Conservation (phyloP, 805 yeast species). For the Tetrapisispora phaffii region DNA sequence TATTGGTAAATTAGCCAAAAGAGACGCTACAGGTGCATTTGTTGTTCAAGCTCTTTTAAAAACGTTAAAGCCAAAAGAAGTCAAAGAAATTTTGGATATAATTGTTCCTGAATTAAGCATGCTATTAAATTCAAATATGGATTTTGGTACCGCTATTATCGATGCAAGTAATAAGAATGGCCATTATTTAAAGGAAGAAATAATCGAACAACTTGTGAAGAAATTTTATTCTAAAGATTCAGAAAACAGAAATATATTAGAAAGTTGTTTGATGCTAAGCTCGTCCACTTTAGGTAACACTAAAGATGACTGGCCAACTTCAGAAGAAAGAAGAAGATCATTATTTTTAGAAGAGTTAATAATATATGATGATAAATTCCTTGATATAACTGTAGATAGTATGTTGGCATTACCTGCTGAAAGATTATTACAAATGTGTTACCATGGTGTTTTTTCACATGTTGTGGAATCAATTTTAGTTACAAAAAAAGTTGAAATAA, state of each 20-base stretch:
- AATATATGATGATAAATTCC: constrained; percentile 53
- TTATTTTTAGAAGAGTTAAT: constrained; percentile 64
- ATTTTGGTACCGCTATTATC: constrained; percentile 54
- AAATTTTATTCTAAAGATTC: constrained; percentile 35
- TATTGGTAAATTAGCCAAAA: constrained; percentile 58
- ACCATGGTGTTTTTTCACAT: constrained; percentile 85
- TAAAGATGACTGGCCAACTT: constrained; percentile 84
- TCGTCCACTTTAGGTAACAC: constrained; percentile 73
- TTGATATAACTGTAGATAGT: constrained; percentile 49
- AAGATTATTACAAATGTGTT: constrained; percentile 61
- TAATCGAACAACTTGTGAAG: constrained; percentile 40
- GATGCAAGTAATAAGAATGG: constrained; percentile 53
- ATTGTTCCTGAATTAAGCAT: constrained; percentile 57
- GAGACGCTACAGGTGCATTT: constrained; percentile 79
- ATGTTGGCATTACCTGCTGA: constrained; percentile 52
- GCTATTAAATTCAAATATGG: constrained; percentile 57
- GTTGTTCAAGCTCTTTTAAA: constrained; percentile 63
- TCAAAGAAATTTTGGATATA: constrained; percentile 50
- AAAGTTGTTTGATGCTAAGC: constrained; percentile 54
- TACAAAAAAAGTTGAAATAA: constrained; percentile 38
- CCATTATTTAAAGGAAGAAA: constrained; percentile 50
- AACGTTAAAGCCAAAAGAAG: constrained; percentile 54
- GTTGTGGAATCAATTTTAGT: constrained; percentile 63
- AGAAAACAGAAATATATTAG: constrained; percentile 42
- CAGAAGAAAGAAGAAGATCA: constrained; percentile 75